Conservation (phyloP, 2,329 filamentous ascomycete genomes). For the Curvularia spicifera region DNA sequence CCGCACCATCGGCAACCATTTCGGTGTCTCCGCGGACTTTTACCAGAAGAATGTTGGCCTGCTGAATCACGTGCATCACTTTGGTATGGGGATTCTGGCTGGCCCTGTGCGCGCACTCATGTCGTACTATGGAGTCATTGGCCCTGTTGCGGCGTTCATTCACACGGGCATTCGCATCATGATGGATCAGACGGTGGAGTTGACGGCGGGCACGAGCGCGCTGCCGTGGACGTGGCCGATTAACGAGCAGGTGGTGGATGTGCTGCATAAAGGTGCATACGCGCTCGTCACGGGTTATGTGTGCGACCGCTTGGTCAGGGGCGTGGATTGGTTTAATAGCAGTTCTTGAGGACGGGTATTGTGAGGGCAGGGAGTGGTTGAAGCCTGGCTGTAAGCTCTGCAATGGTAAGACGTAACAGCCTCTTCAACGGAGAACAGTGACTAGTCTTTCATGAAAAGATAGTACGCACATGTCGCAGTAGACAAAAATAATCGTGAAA, state of each 20-base stretch:
- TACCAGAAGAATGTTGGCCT: slow-evolving; percentile 25
- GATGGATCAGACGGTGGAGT: slow-evolving; percentile 43
- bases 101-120: slow-evolving; percentile 36
- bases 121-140: slow-evolving; percentile 43
- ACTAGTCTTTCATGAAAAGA: neutral
- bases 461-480: neutral
- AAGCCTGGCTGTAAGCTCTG: neutral
- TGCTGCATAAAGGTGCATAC: slow-evolving; percentile 41
- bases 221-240: slow-evolving; percentile 46
- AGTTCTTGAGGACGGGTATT: neutral
- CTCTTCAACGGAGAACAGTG: neutral
- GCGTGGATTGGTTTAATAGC: slow-evolving; percentile 28
- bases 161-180: slow-evolving; percentile 38
- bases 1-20: slow-evolving; percentile 36
- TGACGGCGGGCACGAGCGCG: slow-evolving; percentile 35
- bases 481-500: neutral
- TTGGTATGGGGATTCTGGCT: slow-evolving; percentile 39
- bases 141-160: slow-evolving; percentile 39
- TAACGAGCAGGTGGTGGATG: slow-evolving; percentile 43
- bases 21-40: slow-evolving; percentile 26
- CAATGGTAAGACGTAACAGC: neutral
- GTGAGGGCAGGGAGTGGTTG: neutral
- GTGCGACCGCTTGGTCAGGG: slow-evolving; percentile 27
- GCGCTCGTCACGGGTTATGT: slow-evolving; percentile 37
- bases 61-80: slow-evolving; percentile 39